phyloP scores from a whole-genome alignment of 768 basidiomycete species.

The Trametes sanguinea region DNA sequence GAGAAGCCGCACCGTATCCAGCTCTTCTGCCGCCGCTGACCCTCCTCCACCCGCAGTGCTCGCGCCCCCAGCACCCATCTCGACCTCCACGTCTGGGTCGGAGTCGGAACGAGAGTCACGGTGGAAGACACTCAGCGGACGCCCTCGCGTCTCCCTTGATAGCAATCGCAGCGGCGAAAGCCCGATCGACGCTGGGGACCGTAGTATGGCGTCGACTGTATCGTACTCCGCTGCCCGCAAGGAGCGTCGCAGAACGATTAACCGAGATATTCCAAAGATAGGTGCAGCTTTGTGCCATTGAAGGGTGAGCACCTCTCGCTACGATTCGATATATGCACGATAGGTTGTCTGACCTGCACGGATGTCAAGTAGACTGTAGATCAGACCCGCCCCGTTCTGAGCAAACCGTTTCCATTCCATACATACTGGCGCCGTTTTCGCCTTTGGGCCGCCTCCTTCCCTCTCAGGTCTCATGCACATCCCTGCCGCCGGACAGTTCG shows the following conservation, averaged over 20 bases:
- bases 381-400: conserved; percentile 13
- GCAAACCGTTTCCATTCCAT: not conserved
- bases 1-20: conserved; percentile 38
- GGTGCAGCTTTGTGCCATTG: conserved; percentile 13
- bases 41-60: conserved; percentile 25
- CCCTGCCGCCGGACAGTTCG: conserved; percentile 13
- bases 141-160: conserved; percentile 50
- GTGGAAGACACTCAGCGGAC: conserved; percentile 40
- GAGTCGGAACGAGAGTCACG: conserved; percentile 47
- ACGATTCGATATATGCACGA: not conserved
- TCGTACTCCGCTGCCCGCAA: conserved; percentile 35
- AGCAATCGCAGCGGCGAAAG: conserved; percentile 39
- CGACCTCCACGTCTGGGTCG: conserved; percentile 43
- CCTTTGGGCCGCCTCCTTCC: not conserved
- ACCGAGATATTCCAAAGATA: conserved; percentile 48
- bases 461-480: conserved; percentile 5
- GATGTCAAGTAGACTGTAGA: conserved; percentile 20
- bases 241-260: conserved; percentile 52
- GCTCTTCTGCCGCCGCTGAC: conserved; percentile 34
- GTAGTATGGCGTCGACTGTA: conserved; percentile 38
- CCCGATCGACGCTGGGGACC: conserved; percentile 14
- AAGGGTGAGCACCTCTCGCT: not conserved
- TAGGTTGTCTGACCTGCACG: not conserved
- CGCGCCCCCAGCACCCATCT: conserved; percentile 39
- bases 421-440: not conserved